Conservation (phyloP, 164 flowering plant species). For the Platanus orientalis region DNA sequence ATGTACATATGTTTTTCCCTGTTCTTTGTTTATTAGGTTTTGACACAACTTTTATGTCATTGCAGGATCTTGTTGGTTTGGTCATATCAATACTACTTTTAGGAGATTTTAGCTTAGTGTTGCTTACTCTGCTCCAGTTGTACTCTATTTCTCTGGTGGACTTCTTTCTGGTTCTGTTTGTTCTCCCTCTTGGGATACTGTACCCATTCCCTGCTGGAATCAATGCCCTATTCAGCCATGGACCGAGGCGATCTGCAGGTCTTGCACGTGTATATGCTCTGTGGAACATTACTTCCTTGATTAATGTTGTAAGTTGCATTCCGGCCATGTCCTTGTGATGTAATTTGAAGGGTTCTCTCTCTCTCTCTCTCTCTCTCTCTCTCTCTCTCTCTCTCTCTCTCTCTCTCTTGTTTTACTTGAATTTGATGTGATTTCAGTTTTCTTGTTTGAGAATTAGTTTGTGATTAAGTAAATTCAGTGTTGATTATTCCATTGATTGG, state of each 20-base stretch:
- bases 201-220: conserved; percentile 95
- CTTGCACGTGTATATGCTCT: conserved; percentile 88
- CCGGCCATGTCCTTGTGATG: too few species aligned
- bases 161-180: conserved; percentile 57
- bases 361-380: too few species aligned
- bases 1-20: too few species aligned
- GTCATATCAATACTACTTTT: conserved; percentile 72
- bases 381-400: too few species aligned
- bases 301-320: conserved; percentile 86
- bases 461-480: too few species aligned
- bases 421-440: too few species aligned
- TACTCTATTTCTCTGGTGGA: conserved; percentile 74
- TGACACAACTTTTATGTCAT: background rate
- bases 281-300: conserved; percentile 83
- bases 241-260: conserved; percentile 82
- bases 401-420: too few species aligned
- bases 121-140: conserved; percentile 79
- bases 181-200: conserved; percentile 79
- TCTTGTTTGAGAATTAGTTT: too few species aligned
- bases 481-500: too few species aligned
- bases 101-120: conserved; percentile 86
- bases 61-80: conserved; percentile 97
- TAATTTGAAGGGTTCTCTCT: too few species aligned
- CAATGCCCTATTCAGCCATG: conserved; percentile 89
- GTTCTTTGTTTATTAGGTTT: background rate